Conservation (phyloP, 2,329 filamentous ascomycete species). For the Epichloe uncinata region DNA sequence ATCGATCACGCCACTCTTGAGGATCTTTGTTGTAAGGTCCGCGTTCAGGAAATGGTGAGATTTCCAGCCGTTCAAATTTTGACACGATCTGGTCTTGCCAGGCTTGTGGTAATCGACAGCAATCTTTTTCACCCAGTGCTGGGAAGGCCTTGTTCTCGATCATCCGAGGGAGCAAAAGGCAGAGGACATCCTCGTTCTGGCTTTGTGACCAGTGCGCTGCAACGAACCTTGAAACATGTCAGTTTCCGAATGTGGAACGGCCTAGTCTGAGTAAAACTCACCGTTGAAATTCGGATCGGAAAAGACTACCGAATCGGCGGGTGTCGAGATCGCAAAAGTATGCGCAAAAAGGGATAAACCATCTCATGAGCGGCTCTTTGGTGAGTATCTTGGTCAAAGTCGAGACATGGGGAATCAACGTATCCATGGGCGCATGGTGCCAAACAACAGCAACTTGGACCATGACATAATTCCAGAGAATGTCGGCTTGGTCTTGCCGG, state of each 20-base stretch:
- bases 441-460: slow-evolving; percentile 52
- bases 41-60: slow-evolving; percentile 51
- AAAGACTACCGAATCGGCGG: slow-evolving; percentile 63
- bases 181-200: slow-evolving; percentile 53
- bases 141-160: slow-evolving; percentile 42
- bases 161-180: slow-evolving; percentile 55
- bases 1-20: slow-evolving; percentile 47
- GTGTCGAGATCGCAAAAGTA: slow-evolving; percentile 62
- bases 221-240: slow-evolving; percentile 52
- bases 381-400: slow-evolving; percentile 52
- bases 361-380: slow-evolving; percentile 49
- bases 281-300: slow-evolving; percentile 71
- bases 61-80: slow-evolving; percentile 53
- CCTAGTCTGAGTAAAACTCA: slow-evolving; percentile 23
- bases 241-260: slow-evolving; percentile 3
- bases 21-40: slow-evolving; percentile 49
- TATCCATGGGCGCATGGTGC: slow-evolving; percentile 66
- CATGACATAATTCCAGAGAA: slow-evolving; percentile 46
- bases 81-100: slow-evolving; percentile 64
- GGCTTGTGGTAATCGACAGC: slow-evolving; percentile 44
- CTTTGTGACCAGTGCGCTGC: slow-evolving; percentile 56
- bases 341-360: slow-evolving; percentile 78
- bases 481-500: slow-evolving; percentile 21
- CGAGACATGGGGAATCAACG: slow-evolving; percentile 56
- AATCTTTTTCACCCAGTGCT: slow-evolving; percentile 35